Conservation (phyloP, 1,284 basidiomycete genomes). For the Stygiomarasmius scandens region DNA sequence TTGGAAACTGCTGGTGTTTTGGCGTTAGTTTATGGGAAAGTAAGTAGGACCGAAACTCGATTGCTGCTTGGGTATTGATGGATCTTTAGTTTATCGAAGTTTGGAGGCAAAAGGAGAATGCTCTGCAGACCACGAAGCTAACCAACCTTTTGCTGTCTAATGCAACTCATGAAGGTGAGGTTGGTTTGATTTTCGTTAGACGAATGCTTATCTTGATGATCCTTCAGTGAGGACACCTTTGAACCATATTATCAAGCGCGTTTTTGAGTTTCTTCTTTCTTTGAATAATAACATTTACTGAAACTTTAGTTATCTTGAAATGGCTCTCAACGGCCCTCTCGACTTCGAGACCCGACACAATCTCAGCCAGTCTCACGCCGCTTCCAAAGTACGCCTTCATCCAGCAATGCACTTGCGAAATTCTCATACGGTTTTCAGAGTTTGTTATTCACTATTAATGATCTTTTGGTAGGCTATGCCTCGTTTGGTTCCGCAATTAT, state of each 20-base stretch:
- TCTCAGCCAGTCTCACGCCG: conserved; percentile 77
- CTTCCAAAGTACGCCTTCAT: conserved; percentile 65
- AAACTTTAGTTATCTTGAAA: conserved; percentile 71
- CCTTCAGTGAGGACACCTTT: conserved; percentile 69
- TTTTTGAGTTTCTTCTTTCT: conserved; percentile 27
- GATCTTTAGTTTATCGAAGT: conserved; percentile 76
- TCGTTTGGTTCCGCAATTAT: no score
- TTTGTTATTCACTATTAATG: conserved; percentile 84
- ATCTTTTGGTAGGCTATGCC: conserved; percentile 71
- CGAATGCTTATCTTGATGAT: conserved; percentile 11
- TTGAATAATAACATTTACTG: conserved; percentile 3
- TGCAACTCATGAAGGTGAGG: conserved; percentile 81
- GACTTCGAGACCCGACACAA: conserved; percentile 83
- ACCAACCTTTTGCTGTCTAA: conserved; percentile 85
- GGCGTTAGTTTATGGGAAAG: conserved; percentile 83
- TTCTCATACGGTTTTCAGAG: conserved; percentile 39
- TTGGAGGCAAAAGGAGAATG: conserved; percentile 86
- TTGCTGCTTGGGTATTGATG: neutral
- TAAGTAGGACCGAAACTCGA: conserved; percentile 21
- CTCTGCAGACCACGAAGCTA: conserved; percentile 76
- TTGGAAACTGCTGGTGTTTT: conserved; percentile 86
- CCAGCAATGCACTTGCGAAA: conserved; percentile 11
- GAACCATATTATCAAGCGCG: conserved; percentile 76
- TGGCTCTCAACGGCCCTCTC: conserved; percentile 81
- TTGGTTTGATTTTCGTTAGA: conserved; percentile 3